These are phyloP conservation scores for Macrolepiota albuminosa DNA, from an alignment of 768 basidiomycete genomes.

Conservation along the genomic window DNA sequence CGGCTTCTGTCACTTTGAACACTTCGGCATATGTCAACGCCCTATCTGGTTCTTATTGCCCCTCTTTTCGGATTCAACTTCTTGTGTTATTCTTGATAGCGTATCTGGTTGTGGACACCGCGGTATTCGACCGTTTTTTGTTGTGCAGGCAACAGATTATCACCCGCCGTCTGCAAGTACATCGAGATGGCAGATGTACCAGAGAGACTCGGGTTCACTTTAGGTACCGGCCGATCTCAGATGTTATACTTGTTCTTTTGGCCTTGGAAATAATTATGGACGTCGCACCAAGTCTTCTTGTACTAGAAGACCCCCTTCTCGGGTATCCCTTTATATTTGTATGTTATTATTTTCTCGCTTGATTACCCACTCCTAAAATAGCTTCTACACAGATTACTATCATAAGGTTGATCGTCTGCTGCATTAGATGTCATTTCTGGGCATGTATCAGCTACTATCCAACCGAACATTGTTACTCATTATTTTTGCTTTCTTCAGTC, in stretches of 20 bases:
- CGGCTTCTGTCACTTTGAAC: not conserved
- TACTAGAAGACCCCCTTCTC: not conserved
- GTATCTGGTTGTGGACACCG: not conserved
- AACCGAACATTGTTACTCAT: not conserved
- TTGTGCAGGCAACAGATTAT: not conserved
- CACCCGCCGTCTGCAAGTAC: not conserved
- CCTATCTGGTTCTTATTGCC: not conserved
- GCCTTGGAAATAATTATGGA: not conserved
- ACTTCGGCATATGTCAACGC: not conserved
- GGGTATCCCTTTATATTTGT: not conserved
- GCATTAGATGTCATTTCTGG: not conserved
- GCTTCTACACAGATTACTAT: not conserved
- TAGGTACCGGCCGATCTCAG: not conserved
- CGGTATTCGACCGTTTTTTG: not conserved
- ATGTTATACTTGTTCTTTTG: not conserved
- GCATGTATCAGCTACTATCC: not conserved
- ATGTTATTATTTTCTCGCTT: not conserved
- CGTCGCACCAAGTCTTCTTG: not conserved
- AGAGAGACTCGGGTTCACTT: not conserved
- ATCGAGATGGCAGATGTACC: not conserved
- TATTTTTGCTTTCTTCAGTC: not conserved
- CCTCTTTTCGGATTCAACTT: not conserved
- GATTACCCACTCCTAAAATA: not conserved
- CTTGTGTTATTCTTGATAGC: not conserved
- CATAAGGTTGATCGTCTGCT: too few relatives aligned